Percentiles rank a stretch among this genome's conserved stretches.
These are phyloP conservation scores for Kwoniella sp. DNA, from an alignment of 768 basidiomycete species.

Conservation along the genomic window DNA sequence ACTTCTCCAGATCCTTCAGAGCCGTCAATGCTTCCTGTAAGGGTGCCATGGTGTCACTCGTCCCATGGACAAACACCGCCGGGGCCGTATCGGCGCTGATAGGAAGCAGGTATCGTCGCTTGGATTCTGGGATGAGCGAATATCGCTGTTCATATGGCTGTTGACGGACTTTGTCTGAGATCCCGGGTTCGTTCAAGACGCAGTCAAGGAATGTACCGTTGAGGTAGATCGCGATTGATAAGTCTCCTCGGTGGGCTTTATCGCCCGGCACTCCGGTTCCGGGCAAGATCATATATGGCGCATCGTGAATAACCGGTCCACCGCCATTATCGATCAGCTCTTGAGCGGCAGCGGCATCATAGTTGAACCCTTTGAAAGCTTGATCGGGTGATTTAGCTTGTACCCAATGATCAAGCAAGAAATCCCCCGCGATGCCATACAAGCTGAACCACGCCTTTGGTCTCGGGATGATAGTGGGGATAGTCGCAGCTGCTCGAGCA, in stretches of 20 bases:
- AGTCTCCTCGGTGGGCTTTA: not conserved
- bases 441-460: constrained; percentile 13
- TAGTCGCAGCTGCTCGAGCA: constrained; percentile 5
- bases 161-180: constrained; percentile 3
- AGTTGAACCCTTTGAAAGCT: not conserved
- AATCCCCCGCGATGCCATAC: constrained; percentile 9
- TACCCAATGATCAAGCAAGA: constrained; percentile 16
- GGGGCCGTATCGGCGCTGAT: not conserved
- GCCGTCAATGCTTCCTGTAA: constrained; percentile 2
- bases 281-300: not conserved
- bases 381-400: not conserved
- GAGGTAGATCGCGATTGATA: constrained; percentile 1
- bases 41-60: constrained; percentile 4
- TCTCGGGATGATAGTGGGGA: not conserved
- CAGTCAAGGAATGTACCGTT: constrained; percentile 9
- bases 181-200: constrained; percentile 4
- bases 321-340: not conserved
- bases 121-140: not conserved
- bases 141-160: constrained; percentile 2
- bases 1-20: not conserved
- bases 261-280: not conserved
- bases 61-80: constrained; percentile 1
- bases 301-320: not conserved
- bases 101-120: not conserved
- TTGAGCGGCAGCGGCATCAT: not conserved